These are phyloP conservation scores for Petrea volubilis DNA, from an alignment of 257 asterid genomes.

Conservation along the genomic window DNA sequence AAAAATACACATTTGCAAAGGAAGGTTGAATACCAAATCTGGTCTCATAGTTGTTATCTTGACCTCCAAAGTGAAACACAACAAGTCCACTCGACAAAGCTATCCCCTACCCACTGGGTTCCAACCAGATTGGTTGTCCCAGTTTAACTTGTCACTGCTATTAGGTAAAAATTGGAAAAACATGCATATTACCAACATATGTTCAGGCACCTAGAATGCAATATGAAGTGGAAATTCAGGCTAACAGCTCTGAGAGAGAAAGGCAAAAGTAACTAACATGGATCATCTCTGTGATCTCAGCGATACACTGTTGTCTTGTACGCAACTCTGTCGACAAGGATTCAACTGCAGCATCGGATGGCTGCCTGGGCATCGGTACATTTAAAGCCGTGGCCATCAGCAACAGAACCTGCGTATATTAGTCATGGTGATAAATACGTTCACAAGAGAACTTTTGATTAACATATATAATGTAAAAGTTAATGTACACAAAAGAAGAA, in stretches of 20 bases:
- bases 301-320: constrained; percentile 80
- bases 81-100: not conserved
- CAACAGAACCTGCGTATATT: constrained; percentile 67
- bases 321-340: constrained; percentile 64
- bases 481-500: not conserved
- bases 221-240: not conserved
- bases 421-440: constrained; percentile 4
- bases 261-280: constrained; percentile 58
- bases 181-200: not conserved
- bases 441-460: not conserved
- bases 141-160: not conserved
- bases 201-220: not conserved
- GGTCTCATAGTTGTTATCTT: not conserved
- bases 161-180: not conserved
- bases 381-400: constrained; percentile 97
- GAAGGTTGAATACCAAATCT: not conserved
- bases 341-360: constrained; percentile 43
- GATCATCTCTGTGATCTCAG: constrained; percentile 98
- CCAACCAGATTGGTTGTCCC: not conserved
- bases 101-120: not conserved
- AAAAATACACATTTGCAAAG: not conserved
- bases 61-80: not conserved
- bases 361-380: constrained; percentile 49
- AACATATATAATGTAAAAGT: not conserved
- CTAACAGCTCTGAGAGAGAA: not conserved